Evolutionary conservation across 2,329 filamentous ascomycete genomes (phyloP).

Genomic region (Akanthomyces uredinophilus): DNA sequence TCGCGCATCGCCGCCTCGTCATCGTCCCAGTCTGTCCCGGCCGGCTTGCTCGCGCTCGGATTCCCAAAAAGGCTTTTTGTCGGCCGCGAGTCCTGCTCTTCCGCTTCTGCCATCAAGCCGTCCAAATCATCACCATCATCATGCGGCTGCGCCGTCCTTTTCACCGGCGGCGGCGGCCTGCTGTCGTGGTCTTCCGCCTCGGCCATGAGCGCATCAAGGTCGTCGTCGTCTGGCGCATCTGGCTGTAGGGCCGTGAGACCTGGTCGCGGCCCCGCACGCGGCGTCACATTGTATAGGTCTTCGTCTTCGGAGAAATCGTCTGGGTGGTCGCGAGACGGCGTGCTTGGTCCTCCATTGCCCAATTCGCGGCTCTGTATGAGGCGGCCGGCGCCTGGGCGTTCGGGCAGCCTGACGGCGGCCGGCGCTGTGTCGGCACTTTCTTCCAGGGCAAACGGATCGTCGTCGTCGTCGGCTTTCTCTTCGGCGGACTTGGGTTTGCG

Average conservation of each 20-base stretch:
- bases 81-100: slow-evolving; percentile 21
- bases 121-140: slow-evolving; percentile 47
- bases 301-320: slow-evolving; percentile 39
- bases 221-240: slow-evolving; percentile 39
- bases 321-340: slow-evolving; percentile 25
- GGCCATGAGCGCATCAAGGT: slow-evolving; percentile 51
- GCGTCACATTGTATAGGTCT: slow-evolving; percentile 53
- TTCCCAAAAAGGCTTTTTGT: slow-evolving; percentile 7
- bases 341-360: slow-evolving; percentile 21
- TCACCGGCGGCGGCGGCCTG: slow-evolving; percentile 5
- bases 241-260: slow-evolving; percentile 19
- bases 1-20: slow-evolving; percentile 66
- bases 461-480: slow-evolving; percentile 28
- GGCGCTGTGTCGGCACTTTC: not conserved
- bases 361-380: not conserved
- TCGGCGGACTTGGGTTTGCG: slow-evolving; percentile 47
- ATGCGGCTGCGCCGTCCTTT: slow-evolving; percentile 11
- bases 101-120: slow-evolving; percentile 48
- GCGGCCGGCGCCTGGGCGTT: slow-evolving; percentile 15
- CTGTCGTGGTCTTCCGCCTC: slow-evolving; percentile 33
- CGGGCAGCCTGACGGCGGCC: slow-evolving; percentile 23
- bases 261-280: slow-evolving; percentile 24
- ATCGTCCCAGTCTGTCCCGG: slow-evolving; percentile 46
- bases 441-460: slow-evolving; percentile 16
- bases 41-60: slow-evolving; percentile 6